Evolutionary conservation across 192 early-diverging fungal species (phyloP), one percentile per base, ranked within the genome.

Genomic region (Linnemannia exigua): DNA sequence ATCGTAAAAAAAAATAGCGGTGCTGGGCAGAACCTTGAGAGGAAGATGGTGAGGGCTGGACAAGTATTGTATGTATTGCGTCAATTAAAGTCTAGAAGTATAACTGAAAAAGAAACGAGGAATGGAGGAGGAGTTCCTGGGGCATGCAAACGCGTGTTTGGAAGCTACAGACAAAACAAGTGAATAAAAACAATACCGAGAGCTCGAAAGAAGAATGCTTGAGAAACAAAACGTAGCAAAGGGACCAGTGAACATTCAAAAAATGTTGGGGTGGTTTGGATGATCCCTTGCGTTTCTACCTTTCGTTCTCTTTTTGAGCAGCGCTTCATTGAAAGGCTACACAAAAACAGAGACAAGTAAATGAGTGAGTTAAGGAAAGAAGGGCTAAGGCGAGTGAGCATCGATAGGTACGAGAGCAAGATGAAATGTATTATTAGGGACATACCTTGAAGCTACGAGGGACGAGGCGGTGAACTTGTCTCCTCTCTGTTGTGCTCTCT

Each of bases 401-500:
- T 63, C 28, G 58, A 63, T 31, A 31, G 58, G 58, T 63, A 14
- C 28, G 58, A 63, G 58, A 63, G 58, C 58, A 63, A 25, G 58
- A 63, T 14, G 28, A 63, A 63, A 63, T 63, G 58, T 63, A 63
- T 63, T 63, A 63, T 63, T 63, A 63, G 58, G 54, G 58, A 25
- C 28, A 63, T n/a, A 63, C 25, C 28, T 31, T 63, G 58, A 63
- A 63, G 25, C 58, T n/a, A 63, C 11, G 28, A 44, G 41, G 41
- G 58, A 63, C 31, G 58, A 63, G 58, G 25, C 28, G 28, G 58
- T 63, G 58, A 63, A 63, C 28, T 58, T 22, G n/a, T 63, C 3
- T 31, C 41, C 41, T 44, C 41, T 44, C 41, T 44, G 41, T 44
- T 44, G 58, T 63, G 58, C 58, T 63, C 58, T 63, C 58, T 63